Conservation (phyloP, 495 filamentous ascomycete species). For the Oleoguttula mirabilis region DNA sequence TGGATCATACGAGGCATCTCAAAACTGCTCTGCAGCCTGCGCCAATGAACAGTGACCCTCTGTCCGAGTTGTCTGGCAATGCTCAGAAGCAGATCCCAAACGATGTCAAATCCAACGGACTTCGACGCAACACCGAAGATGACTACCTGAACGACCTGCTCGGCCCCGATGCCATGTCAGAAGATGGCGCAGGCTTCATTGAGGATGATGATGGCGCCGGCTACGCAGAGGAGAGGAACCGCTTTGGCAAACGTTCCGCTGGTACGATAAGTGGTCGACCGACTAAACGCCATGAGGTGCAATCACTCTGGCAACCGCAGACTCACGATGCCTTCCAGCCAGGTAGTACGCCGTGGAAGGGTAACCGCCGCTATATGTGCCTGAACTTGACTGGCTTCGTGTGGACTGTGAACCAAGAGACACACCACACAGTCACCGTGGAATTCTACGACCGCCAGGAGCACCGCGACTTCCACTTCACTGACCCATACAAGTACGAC, state of each 20-base stretch:
- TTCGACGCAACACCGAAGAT: conserved; percentile 18
- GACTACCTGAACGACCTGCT: conserved; percentile 54
- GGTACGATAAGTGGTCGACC: conserved; percentile 35
- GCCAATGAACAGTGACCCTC: conserved; percentile 72
- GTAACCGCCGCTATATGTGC: conserved; percentile 84
- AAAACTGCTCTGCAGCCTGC: conserved; percentile 54
- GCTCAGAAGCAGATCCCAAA: conserved; percentile 39
- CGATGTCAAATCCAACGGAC: conserved; percentile 34
- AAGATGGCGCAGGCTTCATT: conserved; percentile 62
- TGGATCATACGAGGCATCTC: conserved; percentile 50
- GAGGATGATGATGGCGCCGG: conserved; percentile 93
- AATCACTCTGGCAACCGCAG: conserved; percentile 45
- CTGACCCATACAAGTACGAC: conserved; percentile 87
- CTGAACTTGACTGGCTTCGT: conserved; percentile 86
- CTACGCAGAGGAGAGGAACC: conserved; percentile 57
- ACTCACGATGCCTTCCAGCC: conserved; percentile 80
- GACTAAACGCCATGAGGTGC: conserved; percentile 52
- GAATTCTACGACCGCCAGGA: conserved; percentile 93
- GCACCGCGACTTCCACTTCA: conserved; percentile 93
- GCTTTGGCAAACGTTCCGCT: conserved; percentile 46
- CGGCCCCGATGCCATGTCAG: conserved; percentile 31
- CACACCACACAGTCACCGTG: conserved; percentile 87
- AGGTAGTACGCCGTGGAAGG: conserved; percentile 88
- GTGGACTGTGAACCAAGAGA: conserved; percentile 94
- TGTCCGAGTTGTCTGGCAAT: conserved; percentile 60